Evolutionary conservation across 768 basidiomycete species (phyloP).

Genomic region (Phlebiopsis gigantea): DNA sequence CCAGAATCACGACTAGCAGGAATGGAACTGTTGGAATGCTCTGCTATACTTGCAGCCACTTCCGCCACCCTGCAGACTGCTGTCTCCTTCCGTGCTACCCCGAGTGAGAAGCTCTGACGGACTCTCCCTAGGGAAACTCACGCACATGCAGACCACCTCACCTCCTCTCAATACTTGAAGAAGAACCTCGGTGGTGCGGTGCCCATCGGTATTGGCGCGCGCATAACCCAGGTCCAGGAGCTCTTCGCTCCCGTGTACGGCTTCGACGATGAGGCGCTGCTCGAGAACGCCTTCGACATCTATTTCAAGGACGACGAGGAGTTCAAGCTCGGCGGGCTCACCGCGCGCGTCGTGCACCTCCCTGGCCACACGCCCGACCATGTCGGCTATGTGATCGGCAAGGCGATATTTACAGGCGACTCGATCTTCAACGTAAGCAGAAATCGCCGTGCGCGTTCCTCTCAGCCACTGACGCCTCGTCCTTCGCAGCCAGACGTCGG

Average conservation of each 20-base stretch:
- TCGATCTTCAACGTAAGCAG: constrained; percentile 32
- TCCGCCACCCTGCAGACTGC: too few species aligned
- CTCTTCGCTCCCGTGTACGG: constrained; percentile 31
- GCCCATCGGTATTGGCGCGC: constrained; percentile 31
- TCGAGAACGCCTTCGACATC: constrained; percentile 28
- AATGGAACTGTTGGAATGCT: too few species aligned
- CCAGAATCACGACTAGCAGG: too few species aligned
- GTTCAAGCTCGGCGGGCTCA: constrained; percentile 27
- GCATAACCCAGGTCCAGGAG: constrained; percentile 30
- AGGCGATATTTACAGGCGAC: constrained; percentile 33
- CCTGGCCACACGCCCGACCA: constrained; percentile 36
- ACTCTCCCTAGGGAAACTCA: constrained; percentile 28
- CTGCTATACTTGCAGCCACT: background rate
- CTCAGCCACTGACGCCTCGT: background rate
- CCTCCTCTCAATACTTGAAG: constrained; percentile 31
- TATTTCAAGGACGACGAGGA: constrained; percentile 30
- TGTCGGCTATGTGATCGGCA: constrained; percentile 31
- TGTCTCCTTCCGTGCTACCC: too few species aligned
- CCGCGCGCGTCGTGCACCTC: constrained; percentile 29
- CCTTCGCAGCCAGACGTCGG: constrained; percentile 30
- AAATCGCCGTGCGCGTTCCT: background rate
- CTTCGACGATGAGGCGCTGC: constrained; percentile 17
- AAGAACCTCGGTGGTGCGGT: constrained; percentile 23
- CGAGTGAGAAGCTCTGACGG: background rate
- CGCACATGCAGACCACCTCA: constrained; percentile 36